These are phyloP conservation scores for Metschnikowia borealis DNA, from an alignment of 805 yeast genomes.

Conservation along the genomic window DNA sequence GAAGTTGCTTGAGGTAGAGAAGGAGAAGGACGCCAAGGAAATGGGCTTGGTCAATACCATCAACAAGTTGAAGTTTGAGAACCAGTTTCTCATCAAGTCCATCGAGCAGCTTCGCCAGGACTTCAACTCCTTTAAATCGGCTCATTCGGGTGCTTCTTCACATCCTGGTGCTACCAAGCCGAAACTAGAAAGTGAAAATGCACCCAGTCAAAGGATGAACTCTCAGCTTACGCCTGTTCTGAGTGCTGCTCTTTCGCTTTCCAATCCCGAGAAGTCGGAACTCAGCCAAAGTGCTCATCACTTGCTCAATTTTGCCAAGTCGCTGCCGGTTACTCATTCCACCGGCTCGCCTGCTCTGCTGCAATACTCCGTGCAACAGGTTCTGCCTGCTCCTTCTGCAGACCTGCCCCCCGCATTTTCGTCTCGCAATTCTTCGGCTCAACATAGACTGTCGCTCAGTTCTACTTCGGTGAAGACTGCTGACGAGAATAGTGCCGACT, in stretches of 20 bases:
- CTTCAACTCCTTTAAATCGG: constrained; percentile 17
- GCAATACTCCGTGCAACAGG: constrained; percentile 42
- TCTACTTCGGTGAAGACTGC: neutral
- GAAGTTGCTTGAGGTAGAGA: constrained; percentile 61
- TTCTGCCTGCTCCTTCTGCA: constrained; percentile 52
- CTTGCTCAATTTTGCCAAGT: constrained; percentile 18
- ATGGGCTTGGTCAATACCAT: constrained; percentile 51
- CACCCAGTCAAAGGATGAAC: neutral
- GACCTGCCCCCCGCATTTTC: constrained; percentile 31
- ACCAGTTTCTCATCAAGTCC: constrained; percentile 38
- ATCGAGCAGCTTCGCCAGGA: constrained; percentile 42
- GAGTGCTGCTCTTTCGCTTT: neutral
- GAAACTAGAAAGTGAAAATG: neutral
- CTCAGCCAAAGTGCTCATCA: constrained; percentile 19
- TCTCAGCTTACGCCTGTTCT: neutral
- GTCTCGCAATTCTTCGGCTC: neutral
- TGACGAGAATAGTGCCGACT: constrained; percentile 18
- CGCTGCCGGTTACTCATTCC: constrained; percentile 16
- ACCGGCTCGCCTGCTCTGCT: constrained; percentile 22
- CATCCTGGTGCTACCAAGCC: neutral
- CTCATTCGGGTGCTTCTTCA: constrained; percentile 8
- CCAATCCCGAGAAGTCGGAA: constrained; percentile 12
- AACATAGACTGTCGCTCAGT: neutral
- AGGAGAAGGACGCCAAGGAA: constrained; percentile 59
- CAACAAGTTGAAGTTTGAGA: constrained; percentile 45